Evolutionary conservation across 2,329 filamentous ascomycete genomes (phyloP).

Genomic region (Podosphaera xanthii): DNA sequence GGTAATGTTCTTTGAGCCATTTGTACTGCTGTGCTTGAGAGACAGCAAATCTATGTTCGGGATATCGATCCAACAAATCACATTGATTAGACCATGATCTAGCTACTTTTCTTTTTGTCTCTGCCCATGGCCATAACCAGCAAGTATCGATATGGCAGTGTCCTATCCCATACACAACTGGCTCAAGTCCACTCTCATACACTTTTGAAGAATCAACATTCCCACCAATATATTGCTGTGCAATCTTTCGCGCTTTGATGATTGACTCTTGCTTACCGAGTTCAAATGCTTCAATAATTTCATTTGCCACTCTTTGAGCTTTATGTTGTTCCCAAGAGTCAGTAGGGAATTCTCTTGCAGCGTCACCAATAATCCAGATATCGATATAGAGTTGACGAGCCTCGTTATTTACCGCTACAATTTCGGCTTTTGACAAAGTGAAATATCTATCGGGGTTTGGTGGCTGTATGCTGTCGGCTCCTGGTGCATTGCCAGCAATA

Average conservation of each 20-base stretch:
- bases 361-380: slow-evolving; percentile 90
- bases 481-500: slow-evolving; percentile 87
- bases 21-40: slow-evolving; percentile 96
- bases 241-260: slow-evolving; percentile 58
- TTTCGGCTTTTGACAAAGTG: slow-evolving; percentile 52
- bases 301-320: slow-evolving; percentile 61
- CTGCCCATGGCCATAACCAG: slow-evolving; percentile 96
- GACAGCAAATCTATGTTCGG: slow-evolving; percentile 76
- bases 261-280: slow-evolving; percentile 59
- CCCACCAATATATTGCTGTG: slow-evolving; percentile 58
- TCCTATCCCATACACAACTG: slow-evolving; percentile 71
- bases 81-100: slow-evolving; percentile 95
- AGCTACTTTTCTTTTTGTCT: slow-evolving; percentile 90
- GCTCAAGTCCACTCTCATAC: slow-evolving; percentile 51
- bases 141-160: slow-evolving; percentile 97
- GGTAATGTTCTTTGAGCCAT: slow-evolving; percentile 82
- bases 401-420: slow-evolving; percentile 70
- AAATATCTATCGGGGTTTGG: slow-evolving; percentile 71
- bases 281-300: slow-evolving; percentile 78
- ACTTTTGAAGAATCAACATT: slow-evolving; percentile 65
- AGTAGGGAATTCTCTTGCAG: slow-evolving; percentile 69
- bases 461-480: slow-evolving; percentile 70
- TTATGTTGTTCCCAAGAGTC: slow-evolving; percentile 79
- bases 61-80: slow-evolving; percentile 82
- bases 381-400: slow-evolving; percentile 71